phyloP scores from a whole-genome alignment of 2,329 filamentous ascomycete species.

The Clonostachys rosea region DNA sequence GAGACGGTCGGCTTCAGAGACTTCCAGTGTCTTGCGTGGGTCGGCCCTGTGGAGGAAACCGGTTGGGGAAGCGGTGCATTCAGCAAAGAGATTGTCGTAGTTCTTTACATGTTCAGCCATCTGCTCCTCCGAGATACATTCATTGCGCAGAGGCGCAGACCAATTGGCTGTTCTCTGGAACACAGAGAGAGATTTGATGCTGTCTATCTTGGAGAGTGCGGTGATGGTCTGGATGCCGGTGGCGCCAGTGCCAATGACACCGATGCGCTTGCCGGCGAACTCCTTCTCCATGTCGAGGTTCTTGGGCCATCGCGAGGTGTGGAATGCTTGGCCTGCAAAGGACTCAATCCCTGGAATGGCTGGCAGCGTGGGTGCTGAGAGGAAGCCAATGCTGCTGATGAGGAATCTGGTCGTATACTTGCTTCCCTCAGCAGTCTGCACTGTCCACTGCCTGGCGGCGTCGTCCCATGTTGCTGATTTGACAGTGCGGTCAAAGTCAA shows the following conservation, averaged over 20 bases:
- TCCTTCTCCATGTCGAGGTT: conserved; percentile 13
- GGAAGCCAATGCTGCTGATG: conserved; percentile 31
- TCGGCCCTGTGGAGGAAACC: no score
- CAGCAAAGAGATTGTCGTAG: no score
- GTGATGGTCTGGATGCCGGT: conserved; percentile 48
- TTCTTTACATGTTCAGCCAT: no score
- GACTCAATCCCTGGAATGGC: conserved; percentile 16
- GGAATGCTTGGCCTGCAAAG: background rate
- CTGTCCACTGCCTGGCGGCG: conserved; percentile 22
- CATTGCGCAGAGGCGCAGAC: no score
- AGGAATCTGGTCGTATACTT: conserved; percentile 25
- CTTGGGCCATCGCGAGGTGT: conserved; percentile 1
- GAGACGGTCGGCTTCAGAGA: no score
- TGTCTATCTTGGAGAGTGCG: background rate
- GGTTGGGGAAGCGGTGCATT: no score
- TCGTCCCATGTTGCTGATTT: conserved; percentile 26
- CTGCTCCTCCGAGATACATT: no score
- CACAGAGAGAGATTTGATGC: background rate
- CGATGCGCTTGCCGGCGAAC: conserved; percentile 53
- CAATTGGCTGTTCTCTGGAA: background rate
- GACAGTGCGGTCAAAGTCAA: conserved; percentile 31
- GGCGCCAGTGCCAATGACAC: conserved; percentile 60
- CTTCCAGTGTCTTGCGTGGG: no score
- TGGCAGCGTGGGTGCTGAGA: conserved; percentile 29
- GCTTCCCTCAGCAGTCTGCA: conserved; percentile 27